Base-by-base conservation (phyloP, 2,329 filamentous ascomycete genomes). In the Tolypocladium cylindrosporum region DNA sequence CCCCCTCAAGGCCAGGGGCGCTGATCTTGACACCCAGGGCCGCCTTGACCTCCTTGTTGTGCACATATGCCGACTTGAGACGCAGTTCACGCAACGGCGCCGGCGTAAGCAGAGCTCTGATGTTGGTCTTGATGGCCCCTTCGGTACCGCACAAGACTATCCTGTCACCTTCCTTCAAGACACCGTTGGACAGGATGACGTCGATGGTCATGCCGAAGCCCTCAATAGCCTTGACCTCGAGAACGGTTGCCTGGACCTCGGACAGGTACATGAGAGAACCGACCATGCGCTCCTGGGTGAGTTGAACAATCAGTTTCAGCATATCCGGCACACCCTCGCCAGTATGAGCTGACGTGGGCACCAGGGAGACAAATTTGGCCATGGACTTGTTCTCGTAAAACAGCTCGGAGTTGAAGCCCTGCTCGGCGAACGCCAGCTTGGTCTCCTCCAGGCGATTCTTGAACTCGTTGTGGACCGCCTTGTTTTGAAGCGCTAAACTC, bases 1-100 rank as follows among this genome's bases (percentile, higher is more conserved):
- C 94, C 61, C 90, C 88, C 73, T 99, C 94, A 27, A 99, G 88
- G 62, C 92, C 91, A 66, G 96, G 95, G 51, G 93, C 94, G 62
- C 91, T 91, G 70, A 99, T 97, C 84, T 99, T 99, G 74, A 99
- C 91, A 88, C 94, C 94, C 69, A 99, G 84, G 10, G 94, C 91
- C 24, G 95, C 94, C 81, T 97, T 99, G 77, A 97, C 92, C 74
- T 96, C 91, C 79, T 99, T 97, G 79, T 99, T 97, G 79, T 99
- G 95, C 37, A 99, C 93, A 68, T 99, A 99, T 62, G 87, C 83
- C 3, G 92, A 96, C 77, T 97, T 97, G 67, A 99, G 84, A 72
- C 95, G 91, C 63, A 99, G 76, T 73, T 99, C 94, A 71, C 91
- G 94, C 71, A 99, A 85, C 60, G 91, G 90, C 13, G 91, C 92